These are phyloP conservation scores for Piper betle DNA, from an alignment of 164 flowering plant species.

Conservation along the genomic window DNA sequence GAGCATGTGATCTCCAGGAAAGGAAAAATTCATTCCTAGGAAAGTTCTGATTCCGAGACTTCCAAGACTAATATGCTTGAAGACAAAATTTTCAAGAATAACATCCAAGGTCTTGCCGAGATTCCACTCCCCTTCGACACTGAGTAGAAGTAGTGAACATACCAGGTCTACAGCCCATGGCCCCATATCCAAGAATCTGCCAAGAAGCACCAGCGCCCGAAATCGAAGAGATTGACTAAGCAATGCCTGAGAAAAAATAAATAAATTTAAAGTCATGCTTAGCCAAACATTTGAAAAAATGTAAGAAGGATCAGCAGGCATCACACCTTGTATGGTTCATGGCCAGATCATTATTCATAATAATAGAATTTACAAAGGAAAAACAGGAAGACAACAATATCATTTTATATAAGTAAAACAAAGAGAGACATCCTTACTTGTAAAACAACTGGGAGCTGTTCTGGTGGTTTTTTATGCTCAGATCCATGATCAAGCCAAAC, in stretches of 20 bases:
- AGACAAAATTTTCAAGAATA: too few species aligned
- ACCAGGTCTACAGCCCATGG: conserved; percentile 75
- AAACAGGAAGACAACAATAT: not conserved
- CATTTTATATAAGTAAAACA: too few species aligned
- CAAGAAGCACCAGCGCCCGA: conserved; percentile 90
- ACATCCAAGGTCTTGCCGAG: too few species aligned
- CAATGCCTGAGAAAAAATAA: conserved; percentile 46
- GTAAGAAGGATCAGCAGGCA: not conserved
- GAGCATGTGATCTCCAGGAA: too few species aligned
- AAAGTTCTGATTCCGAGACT: too few species aligned
- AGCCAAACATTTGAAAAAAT: not conserved
- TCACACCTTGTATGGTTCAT: not conserved
- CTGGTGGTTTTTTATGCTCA: conserved; percentile 88
- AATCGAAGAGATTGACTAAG: conserved; percentile 94
- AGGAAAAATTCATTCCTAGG: too few species aligned
- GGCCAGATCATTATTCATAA: too few species aligned
- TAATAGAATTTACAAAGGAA: not conserved
- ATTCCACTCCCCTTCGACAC: too few species aligned
- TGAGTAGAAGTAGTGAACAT: too few species aligned
- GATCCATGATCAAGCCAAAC: conserved; percentile 99
- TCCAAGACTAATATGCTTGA: too few species aligned
- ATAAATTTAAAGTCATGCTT: not conserved
- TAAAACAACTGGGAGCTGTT: conserved; percentile 93
- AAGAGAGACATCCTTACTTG: conserved; percentile 36
- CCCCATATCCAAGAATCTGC: conserved; percentile 95